phyloP scores from a whole-genome alignment of 305 asterid species.

The Solanum hybrid region DNA sequence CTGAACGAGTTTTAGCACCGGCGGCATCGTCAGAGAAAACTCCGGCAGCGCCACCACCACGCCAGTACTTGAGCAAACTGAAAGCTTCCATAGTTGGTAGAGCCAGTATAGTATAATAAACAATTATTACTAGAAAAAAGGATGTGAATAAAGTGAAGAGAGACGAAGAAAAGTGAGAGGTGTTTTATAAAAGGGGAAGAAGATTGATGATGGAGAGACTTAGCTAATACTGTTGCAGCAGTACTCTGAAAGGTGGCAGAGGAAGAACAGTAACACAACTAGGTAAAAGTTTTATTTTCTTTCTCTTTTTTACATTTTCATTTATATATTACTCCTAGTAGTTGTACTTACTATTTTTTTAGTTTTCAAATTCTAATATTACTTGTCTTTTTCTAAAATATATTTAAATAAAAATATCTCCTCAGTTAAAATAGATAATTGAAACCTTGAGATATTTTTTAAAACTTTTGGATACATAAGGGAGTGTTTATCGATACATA shows the following conservation, averaged over 20 bases:
- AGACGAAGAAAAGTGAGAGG: not conserved
- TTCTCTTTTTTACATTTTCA: not conserved
- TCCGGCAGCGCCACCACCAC: conserved; percentile 17
- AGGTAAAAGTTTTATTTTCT: not conserved
- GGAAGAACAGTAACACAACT: not conserved
- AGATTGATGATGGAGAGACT: conserved; percentile 2
- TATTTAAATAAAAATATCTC: not conserved
- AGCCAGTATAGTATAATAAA: conserved; percentile 24
- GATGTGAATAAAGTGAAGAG: not conserved
- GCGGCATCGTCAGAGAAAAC: not conserved
- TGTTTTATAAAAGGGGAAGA: not conserved
- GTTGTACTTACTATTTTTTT: too few relatives aligned
- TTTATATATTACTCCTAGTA: not conserved
- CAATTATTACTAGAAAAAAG: not conserved
- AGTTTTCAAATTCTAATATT: too few relatives aligned
- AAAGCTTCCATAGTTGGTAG: conserved; percentile 41
- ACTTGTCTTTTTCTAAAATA: too few relatives aligned
- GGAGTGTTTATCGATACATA: not conserved
- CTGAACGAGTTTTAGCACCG: not conserved
- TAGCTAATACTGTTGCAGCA: not conserved
- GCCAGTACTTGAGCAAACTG: conserved; percentile 39
- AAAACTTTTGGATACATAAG: not conserved
- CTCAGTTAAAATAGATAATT: not conserved
- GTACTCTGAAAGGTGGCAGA: conserved; percentile 4
- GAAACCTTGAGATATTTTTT: not conserved